These are phyloP conservation scores for Glycine latifolia DNA, from an alignment of 306 rosid genomes.

Conservation along the genomic window DNA sequence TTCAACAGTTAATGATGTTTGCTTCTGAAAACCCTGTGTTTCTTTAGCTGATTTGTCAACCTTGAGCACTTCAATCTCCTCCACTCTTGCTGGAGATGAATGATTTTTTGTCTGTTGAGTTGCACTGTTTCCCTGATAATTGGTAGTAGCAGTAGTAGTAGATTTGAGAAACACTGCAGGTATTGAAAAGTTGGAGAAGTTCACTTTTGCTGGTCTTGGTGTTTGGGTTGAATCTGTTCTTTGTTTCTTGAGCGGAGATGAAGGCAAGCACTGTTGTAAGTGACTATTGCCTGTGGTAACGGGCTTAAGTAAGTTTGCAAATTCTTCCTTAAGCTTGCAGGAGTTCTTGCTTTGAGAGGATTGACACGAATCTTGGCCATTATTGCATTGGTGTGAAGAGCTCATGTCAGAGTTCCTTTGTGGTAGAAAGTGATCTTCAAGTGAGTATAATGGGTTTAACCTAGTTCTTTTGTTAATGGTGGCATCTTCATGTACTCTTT, in stretches of 20 bases:
- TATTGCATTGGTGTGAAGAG: slow-evolving; percentile 31
- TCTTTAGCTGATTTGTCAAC: slow-evolving; percentile 2
- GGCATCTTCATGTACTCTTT: neutral
- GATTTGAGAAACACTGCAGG: slow-evolving; percentile 46
- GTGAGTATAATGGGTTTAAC: slow-evolving; percentile 26
- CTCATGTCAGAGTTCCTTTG: slow-evolving; percentile 12
- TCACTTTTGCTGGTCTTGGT: slow-evolving; percentile 35
- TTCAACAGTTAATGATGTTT: slow-evolving; percentile 36
- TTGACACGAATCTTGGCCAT: slow-evolving; percentile 21
- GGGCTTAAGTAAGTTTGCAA: slow-evolving; percentile 19
- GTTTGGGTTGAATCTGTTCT: too few species aligned
- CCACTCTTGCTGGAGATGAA: slow-evolving; percentile 20
- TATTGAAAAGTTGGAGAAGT: slow-evolving; percentile 51
- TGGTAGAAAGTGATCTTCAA: slow-evolving; percentile 15
- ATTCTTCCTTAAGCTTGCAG: slow-evolving; percentile 6
- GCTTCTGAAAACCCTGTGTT: slow-evolving; percentile 38
- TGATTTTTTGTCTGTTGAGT: neutral
- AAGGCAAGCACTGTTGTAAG: slow-evolving; percentile 21
- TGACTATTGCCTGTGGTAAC: neutral
- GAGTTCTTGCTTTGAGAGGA: neutral
- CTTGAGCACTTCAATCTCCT: slow-evolving; percentile 10
- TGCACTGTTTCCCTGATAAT: too few species aligned
- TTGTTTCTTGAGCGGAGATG: slow-evolving; percentile 29
- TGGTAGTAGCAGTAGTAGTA: neutral
- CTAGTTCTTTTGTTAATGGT: slow-evolving; percentile 36